Base-by-base conservation (phyloP, 1,284 basidiomycete genomes). In the Inonotus hispidus region DNA sequence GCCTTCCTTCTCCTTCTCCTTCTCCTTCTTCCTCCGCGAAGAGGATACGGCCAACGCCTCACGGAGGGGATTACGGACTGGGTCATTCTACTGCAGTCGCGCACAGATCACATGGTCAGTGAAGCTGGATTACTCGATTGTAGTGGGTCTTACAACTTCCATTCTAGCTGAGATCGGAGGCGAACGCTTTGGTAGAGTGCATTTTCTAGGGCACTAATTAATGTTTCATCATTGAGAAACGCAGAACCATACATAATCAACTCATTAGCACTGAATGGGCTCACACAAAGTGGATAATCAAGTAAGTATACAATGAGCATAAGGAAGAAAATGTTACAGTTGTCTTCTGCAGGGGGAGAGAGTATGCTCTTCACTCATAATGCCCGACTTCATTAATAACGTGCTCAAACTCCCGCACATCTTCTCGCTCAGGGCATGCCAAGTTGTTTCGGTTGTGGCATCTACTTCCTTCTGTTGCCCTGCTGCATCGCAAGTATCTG, bases 401-500 rank as follows among this genome's bases (percentile, higher is more conserved):
- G 13, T 16, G 41, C 3, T 16, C 41, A 16, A 21, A 3, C 4
- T 16, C 4, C 14, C 39, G 14, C 4, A 43, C 16, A 43, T 43
- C 6, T 43, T 43, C 7, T 21, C 19, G 41, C 16, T 43, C 8
- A n/a, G 7, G 3, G 41, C 38, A 43, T 14, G n/a, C 16, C 41
- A 7, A n/a, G 16, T 19, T 43, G 16, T 2, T 21, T 43, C 4
- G 6, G n/a, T 39, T 43, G 41, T 43, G n/a, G n/a, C 19, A 27
- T 16, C 29, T 11, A 41, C 27, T 46, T 65, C 66, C 58, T 66
- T 69, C 59, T 64, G 69, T 54, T 64, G 23, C 47, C 21, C 52
- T 75, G 70, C 68, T 75, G 74, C 70, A 75, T 73, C 54, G 83
- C 75, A n/a, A 95, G 81, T 62, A 95, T 88, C 68, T 92, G 89